These are phyloP conservation scores for Diutina siamensis DNA, from an alignment of 1,139 yeast genomes.

Conservation along the genomic window DNA sequence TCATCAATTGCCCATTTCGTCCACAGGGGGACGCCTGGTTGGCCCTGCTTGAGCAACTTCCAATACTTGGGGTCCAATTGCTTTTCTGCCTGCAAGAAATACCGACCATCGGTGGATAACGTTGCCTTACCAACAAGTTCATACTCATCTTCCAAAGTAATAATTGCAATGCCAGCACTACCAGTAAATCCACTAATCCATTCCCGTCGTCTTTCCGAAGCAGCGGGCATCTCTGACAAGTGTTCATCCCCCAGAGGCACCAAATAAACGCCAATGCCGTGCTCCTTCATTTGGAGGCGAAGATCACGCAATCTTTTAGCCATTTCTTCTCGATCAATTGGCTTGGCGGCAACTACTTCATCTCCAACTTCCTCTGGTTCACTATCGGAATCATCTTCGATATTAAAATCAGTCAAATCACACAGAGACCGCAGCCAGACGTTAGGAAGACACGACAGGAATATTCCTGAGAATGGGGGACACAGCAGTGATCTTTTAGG, in stretches of 20 bases:
- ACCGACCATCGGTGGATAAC: constrained; percentile 46
- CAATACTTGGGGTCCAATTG: constrained; percentile 25
- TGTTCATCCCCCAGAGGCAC: constrained; percentile 54
- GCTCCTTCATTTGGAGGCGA: constrained; percentile 28
- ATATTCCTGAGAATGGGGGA: neutral
- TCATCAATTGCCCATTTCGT: constrained; percentile 23
- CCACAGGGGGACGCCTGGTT: constrained; percentile 26
- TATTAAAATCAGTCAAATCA: neutral
- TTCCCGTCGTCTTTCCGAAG: constrained; percentile 39
- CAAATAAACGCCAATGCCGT: constrained; percentile 38
- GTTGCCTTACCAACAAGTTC: constrained; percentile 29
- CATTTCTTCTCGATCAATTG: neutral
- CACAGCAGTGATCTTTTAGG: neutral
- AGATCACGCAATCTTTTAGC: constrained; percentile 10
- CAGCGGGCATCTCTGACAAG: constrained; percentile 42
- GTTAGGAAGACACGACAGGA: neutral
- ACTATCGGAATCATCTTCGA: neutral
- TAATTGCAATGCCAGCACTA: constrained; percentile 44
- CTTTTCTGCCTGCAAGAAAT: constrained; percentile 37
- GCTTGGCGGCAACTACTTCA: neutral
- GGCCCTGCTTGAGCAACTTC: constrained; percentile 30
- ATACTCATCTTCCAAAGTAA: constrained; percentile 27
- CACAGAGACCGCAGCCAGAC: neutral
- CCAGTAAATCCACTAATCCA: constrained; percentile 45
- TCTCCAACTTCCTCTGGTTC: neutral